Base-by-base conservation (phyloP, 306 rosid genomes). In the apple (Malus domestica) region DNA sequence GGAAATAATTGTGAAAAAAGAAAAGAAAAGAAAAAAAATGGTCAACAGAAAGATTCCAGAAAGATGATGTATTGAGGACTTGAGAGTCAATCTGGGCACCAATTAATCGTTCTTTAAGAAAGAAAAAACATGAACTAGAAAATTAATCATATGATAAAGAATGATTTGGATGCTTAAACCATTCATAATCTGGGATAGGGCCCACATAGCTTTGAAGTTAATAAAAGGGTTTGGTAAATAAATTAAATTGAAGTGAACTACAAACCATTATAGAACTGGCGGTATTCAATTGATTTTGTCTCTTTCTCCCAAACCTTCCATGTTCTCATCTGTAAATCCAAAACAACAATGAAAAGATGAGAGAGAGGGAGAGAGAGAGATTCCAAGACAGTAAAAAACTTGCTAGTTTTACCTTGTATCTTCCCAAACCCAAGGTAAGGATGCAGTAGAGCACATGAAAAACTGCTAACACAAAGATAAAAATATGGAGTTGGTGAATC, bases 221-320 rank as follows among this genome's bases (percentile, higher is more conserved):
- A n/a, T 20, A 16, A 18, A 20, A 55, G 19, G 54, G 6, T 46
- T 46, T 46, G 54, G 54, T 49, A 15, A 20, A 63, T 15, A 33
- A 65, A 35, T 2, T 33, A 8, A 29, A 29, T 9, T 65, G 25
- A 38, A 35, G 70, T 38, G 7, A 66, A 66, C 19, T 33, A 35
- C 29, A 20, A 19, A 82, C 97, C 96, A 68, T 84, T 85, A 46
- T 51, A 1, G 68, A 55, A 81, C 44, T 81, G 86, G 40, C 40
- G 40, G 81, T 83, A 51, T 33, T 87, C 93, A 70, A 80, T 4
- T 6, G 92, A 86, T 71, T 70, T 88, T 11, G 96, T 85, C 76
- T 90, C 96, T 3, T 84, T 72, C 86, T 92, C 97, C 98, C 98
- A 94, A 4, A 14, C 69, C 87, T 78, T 86, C 98, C 98, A 94